These are phyloP conservation scores for Parmales sp. DNA, from an alignment of 108 stramenopile genomes.

Conservation along the genomic window DNA sequence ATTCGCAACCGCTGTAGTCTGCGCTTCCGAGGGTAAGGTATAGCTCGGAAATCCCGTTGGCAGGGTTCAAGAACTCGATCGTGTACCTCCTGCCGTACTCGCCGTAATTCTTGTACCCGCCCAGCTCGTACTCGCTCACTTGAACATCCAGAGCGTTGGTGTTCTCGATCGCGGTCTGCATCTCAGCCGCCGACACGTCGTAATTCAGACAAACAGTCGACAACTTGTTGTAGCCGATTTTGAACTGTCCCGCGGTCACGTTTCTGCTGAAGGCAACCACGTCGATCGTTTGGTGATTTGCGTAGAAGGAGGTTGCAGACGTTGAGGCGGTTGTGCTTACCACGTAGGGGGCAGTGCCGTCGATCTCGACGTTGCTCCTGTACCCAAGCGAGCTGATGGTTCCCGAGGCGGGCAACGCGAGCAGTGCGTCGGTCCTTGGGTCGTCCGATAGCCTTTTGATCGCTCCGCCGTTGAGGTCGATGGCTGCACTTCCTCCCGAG, in stretches of 20 bases:
- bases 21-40: no score
- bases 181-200: not conserved
- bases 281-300: not conserved
- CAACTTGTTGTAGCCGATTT: constrained; percentile 2
- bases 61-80: not conserved
- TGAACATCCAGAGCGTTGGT: not conserved
- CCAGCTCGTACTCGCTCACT: not conserved
- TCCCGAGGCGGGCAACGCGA: not conserved
- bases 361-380: not conserved
- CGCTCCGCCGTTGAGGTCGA: constrained; percentile 1
- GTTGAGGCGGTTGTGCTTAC: not conserved
- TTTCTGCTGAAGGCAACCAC: not conserved
- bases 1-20: not conserved
- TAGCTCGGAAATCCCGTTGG: not conserved
- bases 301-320: not conserved
- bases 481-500: not conserved
- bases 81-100: not conserved
- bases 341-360: not conserved
- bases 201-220: not conserved
- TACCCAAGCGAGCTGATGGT: not conserved
- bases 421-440: constrained; percentile 2
- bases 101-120: not conserved
- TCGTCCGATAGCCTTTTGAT: not conserved
- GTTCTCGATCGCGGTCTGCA: not conserved
- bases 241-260: not conserved